phyloP scores from a whole-genome alignment of 768 basidiomycete species.

The Rhizopogon vinicolor region DNA sequence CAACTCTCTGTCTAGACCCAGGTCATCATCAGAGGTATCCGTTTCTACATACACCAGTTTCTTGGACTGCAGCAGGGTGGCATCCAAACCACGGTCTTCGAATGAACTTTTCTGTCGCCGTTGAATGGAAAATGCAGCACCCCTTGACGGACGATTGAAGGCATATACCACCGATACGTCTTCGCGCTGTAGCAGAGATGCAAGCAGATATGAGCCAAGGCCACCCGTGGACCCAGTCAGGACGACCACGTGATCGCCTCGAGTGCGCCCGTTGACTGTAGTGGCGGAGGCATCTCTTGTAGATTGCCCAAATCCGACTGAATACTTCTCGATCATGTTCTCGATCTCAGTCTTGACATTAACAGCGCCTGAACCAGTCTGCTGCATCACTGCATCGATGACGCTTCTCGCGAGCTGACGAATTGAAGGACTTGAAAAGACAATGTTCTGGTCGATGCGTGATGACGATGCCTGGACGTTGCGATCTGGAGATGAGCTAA shows the following conservation, averaged over 20 bases:
- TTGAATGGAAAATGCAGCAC: not conserved
- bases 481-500: not conserved
- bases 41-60: too few relatives aligned
- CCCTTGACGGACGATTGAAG: slow-evolving; percentile 17
- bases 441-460: not conserved
- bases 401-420: too few relatives aligned
- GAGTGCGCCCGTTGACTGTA: not conserved
- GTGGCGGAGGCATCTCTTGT: not conserved
- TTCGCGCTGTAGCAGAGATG: too few relatives aligned
- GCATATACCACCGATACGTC: slow-evolving; percentile 11
- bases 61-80: too few relatives aligned
- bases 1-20: too few relatives aligned
- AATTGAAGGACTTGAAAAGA: not conserved
- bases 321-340: slow-evolving; percentile 34
- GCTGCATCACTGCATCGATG: too few relatives aligned
- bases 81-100: too few relatives aligned
- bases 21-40: too few relatives aligned
- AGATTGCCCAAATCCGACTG: slow-evolving; percentile 3
- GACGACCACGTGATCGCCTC: slow-evolving; percentile 18
- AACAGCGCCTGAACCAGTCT: too few relatives aligned
- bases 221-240: slow-evolving; percentile 23
- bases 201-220: too few relatives aligned
- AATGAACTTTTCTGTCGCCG: too few relatives aligned
- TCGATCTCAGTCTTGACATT: too few relatives aligned
- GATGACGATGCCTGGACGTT: not conserved